Conservation (phyloP, 2,329 filamentous ascomycete species). For the Acrocalymma vagum region DNA sequence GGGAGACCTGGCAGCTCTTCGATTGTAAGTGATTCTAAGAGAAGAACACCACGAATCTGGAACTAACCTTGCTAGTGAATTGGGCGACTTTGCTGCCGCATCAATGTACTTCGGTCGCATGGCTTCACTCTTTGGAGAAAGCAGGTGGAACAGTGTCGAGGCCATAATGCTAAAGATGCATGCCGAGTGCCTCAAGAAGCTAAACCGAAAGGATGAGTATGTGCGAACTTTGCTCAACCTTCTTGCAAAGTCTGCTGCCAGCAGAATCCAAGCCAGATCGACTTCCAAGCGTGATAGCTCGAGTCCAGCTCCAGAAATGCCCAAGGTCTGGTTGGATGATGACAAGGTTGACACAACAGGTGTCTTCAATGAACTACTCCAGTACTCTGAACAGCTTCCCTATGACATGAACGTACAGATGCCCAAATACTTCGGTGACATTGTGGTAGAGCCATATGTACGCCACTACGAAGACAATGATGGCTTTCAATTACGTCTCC, state of each 20-base stretch:
- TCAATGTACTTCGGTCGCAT: slow-evolving; percentile 80
- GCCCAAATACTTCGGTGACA: slow-evolving; percentile 74
- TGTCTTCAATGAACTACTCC: slow-evolving; percentile 54
- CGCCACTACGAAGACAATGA: slow-evolving; percentile 76
- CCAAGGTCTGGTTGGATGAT: slow-evolving; percentile 47
- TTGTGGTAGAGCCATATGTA: slow-evolving; percentile 74
- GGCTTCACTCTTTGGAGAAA: slow-evolving; percentile 79
- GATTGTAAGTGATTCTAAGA: slow-evolving; percentile 60
- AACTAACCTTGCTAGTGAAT: slow-evolving; percentile 53
- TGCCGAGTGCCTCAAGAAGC: slow-evolving; percentile 78
- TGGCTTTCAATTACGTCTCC: slow-evolving; percentile 75
- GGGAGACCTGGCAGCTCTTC: slow-evolving; percentile 86
- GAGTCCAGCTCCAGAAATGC: slow-evolving; percentile 8
- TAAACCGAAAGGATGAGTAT: slow-evolving; percentile 81
- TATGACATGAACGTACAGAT: slow-evolving; percentile 74
- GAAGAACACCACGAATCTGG: slow-evolving; percentile 5
- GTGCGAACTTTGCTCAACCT: slow-evolving; percentile 78
- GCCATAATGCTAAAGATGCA: slow-evolving; percentile 87
- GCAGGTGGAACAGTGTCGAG: slow-evolving; percentile 81
- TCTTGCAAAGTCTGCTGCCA: slow-evolving; percentile 68
- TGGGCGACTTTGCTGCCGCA: slow-evolving; percentile 77
- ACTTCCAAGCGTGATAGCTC: slow-evolving; percentile 24
- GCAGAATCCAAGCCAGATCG: slow-evolving; percentile 35
- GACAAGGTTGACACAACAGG: slow-evolving; percentile 47
- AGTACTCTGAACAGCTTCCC: slow-evolving; percentile 58